These are phyloP conservation scores for Wallacemonas sp. DNA, from an alignment of 208 protist genomes.

Conservation along the genomic window DNA sequence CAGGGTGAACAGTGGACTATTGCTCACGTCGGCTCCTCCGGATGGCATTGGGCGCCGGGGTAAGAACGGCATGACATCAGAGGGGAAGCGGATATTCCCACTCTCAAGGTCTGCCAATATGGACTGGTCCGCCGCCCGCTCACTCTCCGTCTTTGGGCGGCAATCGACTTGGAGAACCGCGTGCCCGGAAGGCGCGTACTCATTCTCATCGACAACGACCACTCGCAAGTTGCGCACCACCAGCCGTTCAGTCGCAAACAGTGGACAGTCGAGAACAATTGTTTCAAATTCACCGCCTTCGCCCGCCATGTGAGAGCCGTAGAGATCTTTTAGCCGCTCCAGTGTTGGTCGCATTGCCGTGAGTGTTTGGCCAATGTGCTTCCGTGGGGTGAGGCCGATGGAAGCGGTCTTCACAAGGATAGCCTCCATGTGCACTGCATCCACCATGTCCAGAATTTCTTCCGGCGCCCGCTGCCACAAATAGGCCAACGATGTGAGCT, in stretches of 20 bases:
- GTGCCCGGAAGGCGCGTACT: slow-evolving; percentile 73
- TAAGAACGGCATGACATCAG: slow-evolving; percentile 36
- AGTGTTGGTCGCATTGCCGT: slow-evolving; percentile 60
- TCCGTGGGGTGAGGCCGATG: slow-evolving; percentile 87
- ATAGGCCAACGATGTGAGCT: slow-evolving; percentile 93
- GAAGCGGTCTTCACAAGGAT: slow-evolving; percentile 97
- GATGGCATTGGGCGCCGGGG: not conserved
- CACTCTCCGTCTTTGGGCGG: slow-evolving; percentile 43
- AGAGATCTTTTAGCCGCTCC: slow-evolving; percentile 48
- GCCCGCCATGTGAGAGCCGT: slow-evolving; percentile 95
- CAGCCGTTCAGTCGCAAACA: slow-evolving; percentile 61
- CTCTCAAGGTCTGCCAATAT: slow-evolving; percentile 33
- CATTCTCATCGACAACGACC: slow-evolving; percentile 85
- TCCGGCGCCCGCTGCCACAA: slow-evolving; percentile 95
- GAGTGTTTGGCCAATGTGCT: slow-evolving; percentile 91
- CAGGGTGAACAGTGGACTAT: not conserved
- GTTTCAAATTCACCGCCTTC: slow-evolving; percentile 99
- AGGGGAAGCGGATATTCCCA: slow-evolving; percentile 28
- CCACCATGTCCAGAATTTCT: slow-evolving; percentile 95
- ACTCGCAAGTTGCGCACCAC: slow-evolving; percentile 30
- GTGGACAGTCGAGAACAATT: slow-evolving; percentile 97
- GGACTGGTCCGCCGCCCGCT: slow-evolving; percentile 25
- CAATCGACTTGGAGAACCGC: slow-evolving; percentile 40
- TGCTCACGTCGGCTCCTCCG: not conserved
- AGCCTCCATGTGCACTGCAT: slow-evolving; percentile 72